Conservation (phyloP, 345 rosid genomes). For the Salix dunnii region DNA sequence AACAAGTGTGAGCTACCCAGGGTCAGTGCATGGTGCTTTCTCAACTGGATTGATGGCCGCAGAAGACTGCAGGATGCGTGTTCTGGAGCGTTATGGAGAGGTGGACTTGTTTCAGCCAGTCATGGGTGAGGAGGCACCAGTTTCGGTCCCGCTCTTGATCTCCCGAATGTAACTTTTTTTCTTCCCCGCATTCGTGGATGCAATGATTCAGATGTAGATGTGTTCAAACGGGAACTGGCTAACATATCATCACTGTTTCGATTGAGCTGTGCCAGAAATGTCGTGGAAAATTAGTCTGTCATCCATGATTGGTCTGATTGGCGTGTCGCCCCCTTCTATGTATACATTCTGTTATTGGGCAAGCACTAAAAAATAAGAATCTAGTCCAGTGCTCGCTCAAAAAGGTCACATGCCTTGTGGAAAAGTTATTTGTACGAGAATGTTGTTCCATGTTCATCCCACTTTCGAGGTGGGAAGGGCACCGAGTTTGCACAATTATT, state of each 20-base stretch:
- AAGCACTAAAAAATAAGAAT: not conserved
- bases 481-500: not conserved
- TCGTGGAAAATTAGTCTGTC: not conserved
- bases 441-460: not conserved
- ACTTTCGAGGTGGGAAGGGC: not conserved
- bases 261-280: slow-evolving; percentile 6
- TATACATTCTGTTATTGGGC: not conserved
- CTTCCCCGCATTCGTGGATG: not conserved
- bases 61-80: slow-evolving; percentile 90
- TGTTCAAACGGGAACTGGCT: slow-evolving; percentile 18
- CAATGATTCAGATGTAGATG: not conserved
- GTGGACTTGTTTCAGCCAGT: slow-evolving; percentile 71
- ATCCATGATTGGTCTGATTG: not conserved
- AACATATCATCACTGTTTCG: slow-evolving; percentile 13
- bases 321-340: not conserved
- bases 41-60: slow-evolving; percentile 88
- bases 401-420: not conserved
- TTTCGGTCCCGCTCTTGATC: slow-evolving; percentile 72
- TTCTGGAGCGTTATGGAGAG: slow-evolving; percentile 82
- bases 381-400: not conserved
- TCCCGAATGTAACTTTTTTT: slow-evolving; percentile 56
- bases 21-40: slow-evolving; percentile 90
- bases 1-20: slow-evolving; percentile 65
- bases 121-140: slow-evolving; percentile 62
- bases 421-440: not conserved